phyloP scores from a whole-genome alignment of 2,329 filamentous ascomycete genomes.

The Bipolaris cookei region DNA sequence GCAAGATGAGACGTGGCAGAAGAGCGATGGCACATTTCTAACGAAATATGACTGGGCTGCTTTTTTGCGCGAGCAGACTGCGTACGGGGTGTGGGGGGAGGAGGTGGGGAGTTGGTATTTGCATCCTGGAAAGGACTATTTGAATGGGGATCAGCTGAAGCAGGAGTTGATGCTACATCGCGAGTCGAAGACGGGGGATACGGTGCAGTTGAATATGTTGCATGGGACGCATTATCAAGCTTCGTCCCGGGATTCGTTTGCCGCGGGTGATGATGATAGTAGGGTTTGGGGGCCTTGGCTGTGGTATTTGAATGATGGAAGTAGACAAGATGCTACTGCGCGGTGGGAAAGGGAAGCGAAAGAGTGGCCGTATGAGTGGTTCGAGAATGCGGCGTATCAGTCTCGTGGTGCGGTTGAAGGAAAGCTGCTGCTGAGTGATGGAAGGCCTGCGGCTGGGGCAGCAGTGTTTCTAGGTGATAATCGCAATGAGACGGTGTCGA shows the following conservation, averaged over 20 bases:
- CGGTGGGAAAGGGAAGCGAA: constrained; percentile 52
- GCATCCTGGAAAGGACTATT: constrained; percentile 58
- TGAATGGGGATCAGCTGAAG: constrained; percentile 61
- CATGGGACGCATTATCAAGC: constrained; percentile 56
- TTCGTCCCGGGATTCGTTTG: constrained; percentile 37
- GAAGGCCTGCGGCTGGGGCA: constrained; percentile 56
- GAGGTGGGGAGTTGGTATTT: constrained; percentile 61
- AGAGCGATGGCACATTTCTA: constrained; percentile 56
- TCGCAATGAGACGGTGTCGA: constrained; percentile 52
- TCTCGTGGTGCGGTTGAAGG: constrained; percentile 57
- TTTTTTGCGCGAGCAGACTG: constrained; percentile 52
- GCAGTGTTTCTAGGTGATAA: constrained; percentile 60
- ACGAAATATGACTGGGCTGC: constrained; percentile 60
- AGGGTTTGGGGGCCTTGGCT: constrained; percentile 51
- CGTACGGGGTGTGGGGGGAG: constrained; percentile 59
- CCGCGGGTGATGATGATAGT: constrained; percentile 30
- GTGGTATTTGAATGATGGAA: constrained; percentile 57
- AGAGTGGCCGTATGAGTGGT: constrained; percentile 59
- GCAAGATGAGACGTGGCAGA: constrained; percentile 62
- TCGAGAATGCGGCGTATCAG: constrained; percentile 56
- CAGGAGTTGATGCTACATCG: constrained; percentile 61
- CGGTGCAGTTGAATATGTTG: constrained; percentile 62
- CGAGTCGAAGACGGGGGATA: constrained; percentile 58
- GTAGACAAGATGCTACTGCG: constrained; percentile 51
- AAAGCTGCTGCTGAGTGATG: constrained; percentile 55